Percentiles rank a stretch among this genome's conserved stretches.
Evolutionary conservation across 306 rosid species (phyloP).

Genomic region (Inga leiocalycina): DNA sequence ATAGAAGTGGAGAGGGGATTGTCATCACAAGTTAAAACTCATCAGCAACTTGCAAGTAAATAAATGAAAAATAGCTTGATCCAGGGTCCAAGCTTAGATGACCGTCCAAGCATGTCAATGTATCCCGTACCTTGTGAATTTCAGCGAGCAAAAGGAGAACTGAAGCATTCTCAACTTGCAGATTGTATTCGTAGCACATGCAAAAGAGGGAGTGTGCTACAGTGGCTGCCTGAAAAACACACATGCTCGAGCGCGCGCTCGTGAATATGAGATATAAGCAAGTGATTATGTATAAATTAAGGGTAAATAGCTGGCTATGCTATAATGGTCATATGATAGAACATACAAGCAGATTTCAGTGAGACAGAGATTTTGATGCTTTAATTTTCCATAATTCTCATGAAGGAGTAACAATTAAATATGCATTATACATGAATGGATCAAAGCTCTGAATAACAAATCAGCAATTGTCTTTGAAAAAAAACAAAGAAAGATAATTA

Average conservation of each 20-base stretch:
- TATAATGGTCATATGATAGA: background rate
- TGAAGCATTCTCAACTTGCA: constrained; percentile 91
- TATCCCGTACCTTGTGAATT: constrained; percentile 80
- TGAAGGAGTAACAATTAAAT: constrained; percentile 3
- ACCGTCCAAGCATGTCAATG: constrained; percentile 19
- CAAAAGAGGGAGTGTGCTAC: constrained; percentile 97
- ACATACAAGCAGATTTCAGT: background rate
- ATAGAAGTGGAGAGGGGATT: constrained; percentile 11
- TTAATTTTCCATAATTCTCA: background rate
- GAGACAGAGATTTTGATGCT: background rate
- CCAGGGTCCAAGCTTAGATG: background rate
- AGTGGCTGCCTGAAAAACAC: constrained; percentile 64
- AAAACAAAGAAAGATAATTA: background rate
- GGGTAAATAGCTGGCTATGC: background rate
- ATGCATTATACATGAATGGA: constrained; percentile 15
- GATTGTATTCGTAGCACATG: constrained; percentile 91
- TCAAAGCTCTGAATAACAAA: background rate
- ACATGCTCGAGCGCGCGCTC: background rate
- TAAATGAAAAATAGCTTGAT: constrained; percentile 26
- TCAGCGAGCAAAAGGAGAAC: constrained; percentile 97
- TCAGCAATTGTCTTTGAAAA: constrained; percentile 1
- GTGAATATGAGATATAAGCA: constrained; percentile 20
- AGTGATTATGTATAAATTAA: background rate
- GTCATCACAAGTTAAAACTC: background rate
- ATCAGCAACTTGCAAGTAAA: constrained; percentile 11